Percentiles rank a stretch among this genome's conserved stretches.
These are phyloP conservation scores for Rhizophagus prolifer DNA, from an alignment of 192 early-diverging fungal genomes.

Conservation along the genomic window DNA sequence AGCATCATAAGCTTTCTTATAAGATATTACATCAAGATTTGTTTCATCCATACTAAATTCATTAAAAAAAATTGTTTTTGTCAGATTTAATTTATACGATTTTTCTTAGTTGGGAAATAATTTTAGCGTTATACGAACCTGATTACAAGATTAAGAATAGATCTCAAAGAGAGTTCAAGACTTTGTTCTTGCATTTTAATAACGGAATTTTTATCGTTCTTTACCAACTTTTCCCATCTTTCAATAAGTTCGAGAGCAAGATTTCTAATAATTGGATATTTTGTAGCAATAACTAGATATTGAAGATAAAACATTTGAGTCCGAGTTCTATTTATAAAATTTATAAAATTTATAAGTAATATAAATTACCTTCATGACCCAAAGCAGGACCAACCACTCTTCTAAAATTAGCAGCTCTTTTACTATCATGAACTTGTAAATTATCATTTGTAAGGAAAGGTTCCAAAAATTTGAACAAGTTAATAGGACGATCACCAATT, in stretches of 20 bases:
- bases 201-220: background rate
- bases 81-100: too few relatives aligned
- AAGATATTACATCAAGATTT: background rate
- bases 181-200: constrained; percentile 5
- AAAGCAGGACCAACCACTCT: background rate
- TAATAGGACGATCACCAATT: background rate
- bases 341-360: too few relatives aligned
- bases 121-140: background rate
- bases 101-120: too few relatives aligned
- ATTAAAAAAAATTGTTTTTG: constrained; percentile 1
- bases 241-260: background rate
- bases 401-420: background rate
- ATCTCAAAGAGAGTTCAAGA: background rate
- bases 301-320: too few relatives aligned
- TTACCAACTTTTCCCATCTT: background rate
- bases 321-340: too few relatives aligned
- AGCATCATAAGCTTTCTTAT: background rate
- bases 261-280: background rate
- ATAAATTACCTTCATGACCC: constrained; percentile 5
- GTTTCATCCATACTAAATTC: background rate
- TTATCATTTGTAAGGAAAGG: constrained; percentile 7
- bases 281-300: background rate
- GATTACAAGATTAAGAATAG: background rate
- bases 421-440: constrained; percentile 7
- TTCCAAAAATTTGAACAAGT: constrained; percentile 11